These are phyloP conservation scores for Hortiboletus rubellus DNA, from an alignment of 1,284 basidiomycete genomes.

Conservation along the genomic window DNA sequence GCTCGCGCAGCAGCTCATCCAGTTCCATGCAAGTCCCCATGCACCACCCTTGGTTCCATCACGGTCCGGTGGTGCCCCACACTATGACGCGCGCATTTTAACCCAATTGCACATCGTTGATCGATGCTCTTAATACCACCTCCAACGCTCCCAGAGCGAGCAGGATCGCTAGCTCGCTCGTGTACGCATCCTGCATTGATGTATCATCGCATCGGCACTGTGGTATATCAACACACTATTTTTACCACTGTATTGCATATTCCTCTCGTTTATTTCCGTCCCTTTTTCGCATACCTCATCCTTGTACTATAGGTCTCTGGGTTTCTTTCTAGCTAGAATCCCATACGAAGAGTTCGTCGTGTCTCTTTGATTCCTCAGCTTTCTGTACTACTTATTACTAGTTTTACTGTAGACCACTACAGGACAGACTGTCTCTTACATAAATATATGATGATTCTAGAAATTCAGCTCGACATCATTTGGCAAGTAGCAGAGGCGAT, in stretches of 20 bases:
- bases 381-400: constrained; percentile 17
- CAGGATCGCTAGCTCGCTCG: not conserved
- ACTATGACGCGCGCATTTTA: constrained; percentile 4
- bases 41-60: constrained; percentile 27
- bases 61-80: not conserved
- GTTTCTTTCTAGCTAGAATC: not conserved
- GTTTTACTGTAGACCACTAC: constrained; percentile 13
- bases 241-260: constrained; percentile 14
- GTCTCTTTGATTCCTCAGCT: not conserved
- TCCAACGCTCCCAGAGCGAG: not conserved
- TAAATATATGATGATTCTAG: not conserved
- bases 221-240: constrained; percentile 10
- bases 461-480: not conserved
- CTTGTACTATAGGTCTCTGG: constrained; percentile 1
- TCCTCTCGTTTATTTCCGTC: not conserved
- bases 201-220: constrained; percentile 5
- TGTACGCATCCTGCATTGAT: constrained; percentile 11
- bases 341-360: too few species aligned
- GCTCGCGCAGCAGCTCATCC: constrained; percentile 16
- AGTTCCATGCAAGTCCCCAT: constrained; percentile 10
- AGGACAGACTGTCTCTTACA: not conserved
- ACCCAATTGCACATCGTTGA: constrained; percentile 12
- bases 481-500: not conserved
- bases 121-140: not conserved
- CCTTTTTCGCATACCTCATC: not conserved